phyloP scores from a whole-genome alignment of 495 filamentous ascomycete genomes.

The Neurospora sp. region DNA sequence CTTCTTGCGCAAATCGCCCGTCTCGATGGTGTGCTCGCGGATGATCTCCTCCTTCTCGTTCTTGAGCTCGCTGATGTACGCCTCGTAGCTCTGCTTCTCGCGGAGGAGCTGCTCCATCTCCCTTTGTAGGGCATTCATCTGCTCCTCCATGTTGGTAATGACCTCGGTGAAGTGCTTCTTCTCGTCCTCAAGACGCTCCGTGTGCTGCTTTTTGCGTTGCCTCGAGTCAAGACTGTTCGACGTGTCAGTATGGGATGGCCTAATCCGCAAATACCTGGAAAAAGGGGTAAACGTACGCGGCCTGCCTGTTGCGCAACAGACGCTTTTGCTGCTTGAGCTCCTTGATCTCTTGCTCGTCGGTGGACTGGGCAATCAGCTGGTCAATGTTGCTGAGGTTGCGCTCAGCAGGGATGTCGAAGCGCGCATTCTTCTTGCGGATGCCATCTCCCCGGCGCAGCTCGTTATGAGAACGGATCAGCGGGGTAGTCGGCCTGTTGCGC shows the following conservation, averaged over 20 bases:
- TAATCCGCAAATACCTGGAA: constrained; percentile 10
- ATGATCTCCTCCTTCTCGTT: constrained; percentile 90
- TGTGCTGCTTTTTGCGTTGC: constrained; percentile 98
- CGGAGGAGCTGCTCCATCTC: constrained; percentile 57
- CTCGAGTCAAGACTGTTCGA: constrained; percentile 74
- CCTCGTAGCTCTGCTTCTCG: constrained; percentile 60
- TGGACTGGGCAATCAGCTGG: constrained; percentile 75
- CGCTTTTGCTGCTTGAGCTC: constrained; percentile 98
- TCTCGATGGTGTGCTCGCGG: constrained; percentile 82
- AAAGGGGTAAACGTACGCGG: constrained; percentile 59
- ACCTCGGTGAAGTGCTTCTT: constrained; percentile 77
- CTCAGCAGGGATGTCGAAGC: constrained; percentile 94
- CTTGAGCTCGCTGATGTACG: constrained; percentile 65
- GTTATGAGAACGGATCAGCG: constrained; percentile 67
- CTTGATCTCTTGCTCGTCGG: constrained; percentile 90
- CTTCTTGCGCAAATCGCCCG: constrained; percentile 90
- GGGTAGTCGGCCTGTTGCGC: constrained; percentile 59
- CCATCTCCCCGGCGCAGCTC: constrained; percentile 77
- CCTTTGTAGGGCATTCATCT: constrained; percentile 54
- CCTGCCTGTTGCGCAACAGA: constrained; percentile 86
- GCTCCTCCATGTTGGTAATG: constrained; percentile 72
- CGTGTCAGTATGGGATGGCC: constrained; percentile 27
- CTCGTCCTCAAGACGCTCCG: constrained; percentile 91
- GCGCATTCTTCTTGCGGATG: constrained; percentile 98
- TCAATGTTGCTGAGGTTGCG: constrained; percentile 93